Evolutionary conservation across 805 yeast species (phyloP).

Genomic region (Pichia scutulata): DNA sequence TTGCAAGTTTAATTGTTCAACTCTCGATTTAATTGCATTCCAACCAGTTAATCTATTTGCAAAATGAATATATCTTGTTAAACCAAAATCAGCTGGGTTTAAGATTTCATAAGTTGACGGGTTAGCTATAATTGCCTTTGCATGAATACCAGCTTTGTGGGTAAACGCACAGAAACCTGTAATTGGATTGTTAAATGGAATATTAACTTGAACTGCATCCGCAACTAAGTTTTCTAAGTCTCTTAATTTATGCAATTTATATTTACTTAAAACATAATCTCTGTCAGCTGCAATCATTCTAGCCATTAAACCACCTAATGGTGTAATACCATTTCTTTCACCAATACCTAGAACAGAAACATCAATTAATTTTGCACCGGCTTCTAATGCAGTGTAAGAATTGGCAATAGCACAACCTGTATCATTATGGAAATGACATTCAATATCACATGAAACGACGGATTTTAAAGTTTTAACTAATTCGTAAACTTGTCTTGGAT

Average conservation of each 20-base stretch:
- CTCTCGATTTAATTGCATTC: constrained; percentile 98
- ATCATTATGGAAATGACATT: constrained; percentile 98
- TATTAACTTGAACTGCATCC: constrained; percentile 92
- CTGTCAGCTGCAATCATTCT: constrained; percentile 98
- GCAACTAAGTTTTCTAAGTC: constrained; percentile 95
- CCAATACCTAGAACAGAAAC: constrained; percentile 96
- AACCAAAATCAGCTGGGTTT: constrained; percentile 91
- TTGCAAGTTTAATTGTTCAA: constrained; percentile 87
- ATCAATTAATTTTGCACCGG: constrained; percentile 92
- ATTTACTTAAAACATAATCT: constrained; percentile 88
- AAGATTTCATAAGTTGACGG: constrained; percentile 98
- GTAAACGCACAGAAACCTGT: constrained; percentile 99
- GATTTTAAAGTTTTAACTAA: constrained; percentile 87
- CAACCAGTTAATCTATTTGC: constrained; percentile 98
- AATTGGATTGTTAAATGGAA: constrained; percentile 97
- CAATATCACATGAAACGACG: constrained; percentile 94
- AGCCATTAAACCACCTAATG: constrained; percentile 97
- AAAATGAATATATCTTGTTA: constrained; percentile 92
- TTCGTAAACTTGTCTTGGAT: constrained; percentile 98
- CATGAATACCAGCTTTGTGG: constrained; percentile 99
- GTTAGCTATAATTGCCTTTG: constrained; percentile 96
- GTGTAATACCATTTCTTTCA: constrained; percentile 97
- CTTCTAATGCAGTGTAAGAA: constrained; percentile 97
- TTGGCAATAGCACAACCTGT: constrained; percentile 99
- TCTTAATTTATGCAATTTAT: constrained; percentile 91